Conservation (phyloP, 139 green algal genomes). For the Pedinophyceae sp. region DNA sequence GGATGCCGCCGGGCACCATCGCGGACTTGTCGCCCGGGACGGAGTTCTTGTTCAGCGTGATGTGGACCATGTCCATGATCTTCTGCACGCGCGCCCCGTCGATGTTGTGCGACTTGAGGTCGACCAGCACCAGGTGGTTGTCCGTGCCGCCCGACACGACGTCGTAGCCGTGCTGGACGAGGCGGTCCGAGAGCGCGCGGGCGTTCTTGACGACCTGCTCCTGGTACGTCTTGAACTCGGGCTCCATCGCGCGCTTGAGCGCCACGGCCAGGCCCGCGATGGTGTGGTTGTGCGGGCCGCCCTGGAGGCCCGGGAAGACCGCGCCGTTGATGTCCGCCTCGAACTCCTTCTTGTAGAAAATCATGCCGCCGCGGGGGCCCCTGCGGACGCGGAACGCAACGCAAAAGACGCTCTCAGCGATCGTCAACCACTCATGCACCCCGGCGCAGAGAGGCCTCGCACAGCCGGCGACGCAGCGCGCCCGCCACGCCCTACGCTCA, state of each 20-base stretch:
- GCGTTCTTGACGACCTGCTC: conserved; percentile 50
- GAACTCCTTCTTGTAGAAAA: conserved; percentile 40
- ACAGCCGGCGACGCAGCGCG: no score
- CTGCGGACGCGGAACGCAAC: no score
- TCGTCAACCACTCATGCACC: no score
- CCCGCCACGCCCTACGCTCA: no score
- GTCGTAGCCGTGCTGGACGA: conserved; percentile 60
- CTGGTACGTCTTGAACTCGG: conserved; percentile 42
- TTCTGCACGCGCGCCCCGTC: conserved; percentile 41
- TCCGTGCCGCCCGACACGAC: conserved; percentile 70
- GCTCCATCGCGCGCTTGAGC: conserved; percentile 40
- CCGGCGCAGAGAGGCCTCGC: no score
- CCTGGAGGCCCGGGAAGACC: not conserved
- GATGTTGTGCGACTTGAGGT: conserved; percentile 33
- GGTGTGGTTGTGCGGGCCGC: conserved; percentile 79
- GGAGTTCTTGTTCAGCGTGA: conserved; percentile 86
- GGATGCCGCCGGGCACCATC: conserved; percentile 57
- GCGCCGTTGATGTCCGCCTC: not conserved
- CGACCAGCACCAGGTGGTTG: conserved; percentile 79
- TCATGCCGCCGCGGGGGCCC: conserved; percentile 64
- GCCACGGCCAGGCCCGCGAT: conserved; percentile 66
- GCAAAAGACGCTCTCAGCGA: no score
- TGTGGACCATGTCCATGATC: conserved; percentile 66
- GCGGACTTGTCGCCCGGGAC: conserved; percentile 66
- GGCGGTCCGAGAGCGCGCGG: conserved; percentile 30